Percentiles rank a stretch among this genome's conserved stretches.
Conservation (phyloP, 768 basidiomycete species). For the Suillus placidus region DNA sequence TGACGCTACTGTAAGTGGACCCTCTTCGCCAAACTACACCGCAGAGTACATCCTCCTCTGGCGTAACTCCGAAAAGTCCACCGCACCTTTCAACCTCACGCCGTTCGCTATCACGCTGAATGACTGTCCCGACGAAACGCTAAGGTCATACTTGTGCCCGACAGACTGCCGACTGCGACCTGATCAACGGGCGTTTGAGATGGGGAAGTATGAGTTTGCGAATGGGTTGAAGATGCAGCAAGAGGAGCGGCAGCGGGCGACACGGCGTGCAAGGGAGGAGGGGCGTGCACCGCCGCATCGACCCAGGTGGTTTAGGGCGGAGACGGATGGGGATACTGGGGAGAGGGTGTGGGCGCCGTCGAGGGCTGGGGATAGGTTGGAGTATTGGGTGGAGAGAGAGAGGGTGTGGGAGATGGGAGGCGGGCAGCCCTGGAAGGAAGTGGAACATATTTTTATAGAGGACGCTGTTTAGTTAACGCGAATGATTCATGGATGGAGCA, state of each 20-base stretch:
- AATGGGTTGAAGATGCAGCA: slow-evolving; percentile 78
- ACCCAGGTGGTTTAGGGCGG: slow-evolving; percentile 86
- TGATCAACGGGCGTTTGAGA: slow-evolving; percentile 93
- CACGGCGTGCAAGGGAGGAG: slow-evolving; percentile 73
- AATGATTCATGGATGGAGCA: not conserved
- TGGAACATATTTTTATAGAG: slow-evolving; percentile 83
- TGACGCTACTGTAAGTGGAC: slow-evolving; percentile 59
- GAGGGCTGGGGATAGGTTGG: slow-evolving; percentile 52
- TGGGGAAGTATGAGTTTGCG: slow-evolving; percentile 81
- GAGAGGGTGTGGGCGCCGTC: slow-evolving; percentile 86
- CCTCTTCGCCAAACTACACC: slow-evolving; percentile 45
- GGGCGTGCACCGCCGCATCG: slow-evolving; percentile 71
- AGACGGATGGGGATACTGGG: slow-evolving; percentile 85
- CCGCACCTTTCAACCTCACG: slow-evolving; percentile 90
- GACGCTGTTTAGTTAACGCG: slow-evolving; percentile 33
- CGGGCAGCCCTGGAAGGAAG: slow-evolving; percentile 55
- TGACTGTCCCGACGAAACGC: slow-evolving; percentile 71
- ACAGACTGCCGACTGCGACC: slow-evolving; percentile 93
- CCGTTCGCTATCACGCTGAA: slow-evolving; percentile 94
- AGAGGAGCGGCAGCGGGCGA: slow-evolving; percentile 79
- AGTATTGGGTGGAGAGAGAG: slow-evolving; percentile 87
- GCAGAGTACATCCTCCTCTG: slow-evolving; percentile 86
- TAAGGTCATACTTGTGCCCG: slow-evolving; percentile 75
- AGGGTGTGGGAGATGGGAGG: slow-evolving; percentile 51
- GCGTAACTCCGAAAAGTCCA: slow-evolving; percentile 83